Evolutionary conservation across 768 basidiomycete genomes (phyloP).

Genomic region (Boletus barrowsii): DNA sequence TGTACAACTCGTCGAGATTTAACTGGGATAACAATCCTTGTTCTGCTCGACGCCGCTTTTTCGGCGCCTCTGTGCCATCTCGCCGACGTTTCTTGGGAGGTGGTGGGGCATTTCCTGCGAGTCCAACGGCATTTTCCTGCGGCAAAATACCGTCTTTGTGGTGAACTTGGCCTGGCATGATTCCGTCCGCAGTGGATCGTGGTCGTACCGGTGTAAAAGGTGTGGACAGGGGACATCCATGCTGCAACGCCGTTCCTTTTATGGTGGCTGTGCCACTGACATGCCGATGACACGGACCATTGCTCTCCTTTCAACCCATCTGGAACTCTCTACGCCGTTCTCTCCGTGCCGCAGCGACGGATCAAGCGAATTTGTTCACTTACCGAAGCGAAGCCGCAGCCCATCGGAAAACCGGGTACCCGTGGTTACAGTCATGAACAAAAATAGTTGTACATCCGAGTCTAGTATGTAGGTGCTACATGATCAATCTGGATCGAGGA

Average conservation of each 20-base stretch:
- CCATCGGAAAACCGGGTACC: no score
- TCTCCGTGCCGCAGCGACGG: no score
- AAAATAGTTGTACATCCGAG: no score
- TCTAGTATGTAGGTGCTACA: no score
- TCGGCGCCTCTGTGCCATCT: not conserved
- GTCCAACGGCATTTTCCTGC: not conserved
- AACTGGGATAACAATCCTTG: constrained; percentile 8
- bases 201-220: constrained; percentile 5
- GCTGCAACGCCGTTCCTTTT: constrained; percentile 15
- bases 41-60: constrained; percentile 7
- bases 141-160: not conserved
- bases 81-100: constrained; percentile 6
- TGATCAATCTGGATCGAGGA: no score
- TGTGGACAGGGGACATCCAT: constrained; percentile 18
- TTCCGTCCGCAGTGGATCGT: not conserved
- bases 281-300: no score
- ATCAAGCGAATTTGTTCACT: no score
- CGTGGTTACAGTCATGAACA: no score
- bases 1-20: constrained; percentile 22
- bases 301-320: not conserved
- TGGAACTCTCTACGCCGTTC: not conserved
- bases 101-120: not conserved
- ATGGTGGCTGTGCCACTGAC: constrained; percentile 13
- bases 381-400: no score
- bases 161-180: not conserved